Percentiles rank a stretch among this genome's conserved stretches.
phyloP scores from a whole-genome alignment of 2,329 filamentous ascomycete species.

The Calycina herbarum region DNA sequence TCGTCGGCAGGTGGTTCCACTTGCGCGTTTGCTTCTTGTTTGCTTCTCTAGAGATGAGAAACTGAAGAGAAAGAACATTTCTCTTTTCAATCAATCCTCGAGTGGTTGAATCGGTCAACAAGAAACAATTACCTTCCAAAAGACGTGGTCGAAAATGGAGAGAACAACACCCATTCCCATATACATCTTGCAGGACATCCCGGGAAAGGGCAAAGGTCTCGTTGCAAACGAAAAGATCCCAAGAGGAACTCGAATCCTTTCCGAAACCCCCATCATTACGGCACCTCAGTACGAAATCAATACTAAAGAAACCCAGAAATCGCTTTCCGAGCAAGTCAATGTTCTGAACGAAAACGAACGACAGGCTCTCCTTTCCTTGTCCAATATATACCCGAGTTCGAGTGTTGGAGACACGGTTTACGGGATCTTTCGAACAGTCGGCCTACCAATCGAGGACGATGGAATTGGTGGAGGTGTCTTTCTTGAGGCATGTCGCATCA shows the following conservation, averaged over 20 bases:
- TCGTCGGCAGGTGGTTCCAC: background rate
- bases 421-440: constrained; percentile 25
- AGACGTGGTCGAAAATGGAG: constrained; percentile 4
- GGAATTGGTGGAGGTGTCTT: constrained; percentile 39
- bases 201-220: constrained; percentile 44
- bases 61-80: background rate
- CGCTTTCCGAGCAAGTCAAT: constrained; percentile 6
- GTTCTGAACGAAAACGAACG: constrained; percentile 16
- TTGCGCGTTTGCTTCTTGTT: background rate
- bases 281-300: background rate
- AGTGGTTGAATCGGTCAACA: background rate
- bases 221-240: constrained; percentile 40
- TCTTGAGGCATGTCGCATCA: constrained; percentile 39
- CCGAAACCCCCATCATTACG: constrained; percentile 42
- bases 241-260: constrained; percentile 43
- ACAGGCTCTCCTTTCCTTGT: constrained; percentile 22
- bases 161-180: constrained; percentile 17
- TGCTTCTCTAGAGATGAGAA: background rate
- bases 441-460: constrained; percentile 20
- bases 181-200: constrained; percentile 29
- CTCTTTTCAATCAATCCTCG: background rate
- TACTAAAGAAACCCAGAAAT: background rate
- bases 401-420: constrained; percentile 17
- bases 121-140: background rate
- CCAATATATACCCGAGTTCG: constrained; percentile 15